Evolutionary conservation across 331 rosid genomes (phyloP).

Genomic region (Erythrophleum ivorense): DNA sequence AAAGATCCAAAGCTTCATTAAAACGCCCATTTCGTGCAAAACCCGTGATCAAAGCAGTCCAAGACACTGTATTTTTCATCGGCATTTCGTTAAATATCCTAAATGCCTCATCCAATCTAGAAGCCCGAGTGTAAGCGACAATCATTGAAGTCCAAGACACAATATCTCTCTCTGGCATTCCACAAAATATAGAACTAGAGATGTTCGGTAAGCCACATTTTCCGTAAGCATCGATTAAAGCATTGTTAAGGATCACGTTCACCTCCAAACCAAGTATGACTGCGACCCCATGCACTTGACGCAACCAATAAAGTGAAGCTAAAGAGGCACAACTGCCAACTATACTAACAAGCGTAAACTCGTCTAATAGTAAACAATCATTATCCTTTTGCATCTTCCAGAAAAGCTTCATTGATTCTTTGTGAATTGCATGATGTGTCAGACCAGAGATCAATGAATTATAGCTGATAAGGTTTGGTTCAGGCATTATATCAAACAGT

Average conservation of each 20-base stretch:
- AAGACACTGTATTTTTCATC: slow-evolving; percentile 48
- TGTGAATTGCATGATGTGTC: slow-evolving; percentile 47
- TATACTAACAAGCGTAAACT: slow-evolving; percentile 60
- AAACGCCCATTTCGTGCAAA: slow-evolving; percentile 45
- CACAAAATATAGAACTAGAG: slow-evolving; percentile 47
- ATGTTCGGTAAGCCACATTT: slow-evolving; percentile 50
- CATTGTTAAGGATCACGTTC: slow-evolving; percentile 52
- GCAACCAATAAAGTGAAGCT: slow-evolving; percentile 50
- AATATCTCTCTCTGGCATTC: slow-evolving; percentile 57
- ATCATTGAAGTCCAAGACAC: slow-evolving; percentile 74
- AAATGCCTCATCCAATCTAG: slow-evolving; percentile 53
- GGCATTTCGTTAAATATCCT: slow-evolving; percentile 57
- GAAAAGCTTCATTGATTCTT: slow-evolving; percentile 49
- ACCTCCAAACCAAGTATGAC: slow-evolving; percentile 53
- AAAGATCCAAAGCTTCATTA: slow-evolving; percentile 52
- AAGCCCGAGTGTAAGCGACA: slow-evolving; percentile 48
- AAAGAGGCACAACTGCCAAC: slow-evolving; percentile 57
- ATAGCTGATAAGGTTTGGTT: slow-evolving; percentile 58
- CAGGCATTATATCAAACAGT: slow-evolving; percentile 62
- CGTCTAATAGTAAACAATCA: slow-evolving; percentile 48
- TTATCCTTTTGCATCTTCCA: slow-evolving; percentile 45
- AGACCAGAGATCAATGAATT: slow-evolving; percentile 63
- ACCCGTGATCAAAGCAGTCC: slow-evolving; percentile 63
- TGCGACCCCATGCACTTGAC: slow-evolving; percentile 63
- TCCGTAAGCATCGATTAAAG: slow-evolving; percentile 67